A percentile compares a stretch with the other conserved stretches of the same genome.
Conservation (phyloP, 306 rosid genomes). For the Oxytropis ochrocephala region DNA sequence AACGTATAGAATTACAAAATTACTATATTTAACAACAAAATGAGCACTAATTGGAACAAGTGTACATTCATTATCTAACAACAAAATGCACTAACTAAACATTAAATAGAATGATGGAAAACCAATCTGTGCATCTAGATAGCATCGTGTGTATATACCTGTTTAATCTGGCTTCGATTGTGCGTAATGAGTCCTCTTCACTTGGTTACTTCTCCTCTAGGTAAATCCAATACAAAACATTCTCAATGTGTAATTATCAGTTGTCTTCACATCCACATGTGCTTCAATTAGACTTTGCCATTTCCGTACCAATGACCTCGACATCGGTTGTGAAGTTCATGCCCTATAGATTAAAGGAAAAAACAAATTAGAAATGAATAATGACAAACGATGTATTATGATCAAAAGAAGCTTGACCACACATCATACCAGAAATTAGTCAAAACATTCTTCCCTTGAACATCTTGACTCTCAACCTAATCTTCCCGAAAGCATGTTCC, state of each 20-base stretch:
- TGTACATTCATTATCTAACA: too few relatives aligned
- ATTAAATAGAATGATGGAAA: too few relatives aligned
- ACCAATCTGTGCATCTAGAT: neutral
- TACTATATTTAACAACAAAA: too few relatives aligned
- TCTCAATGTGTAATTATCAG: constrained; percentile 71
- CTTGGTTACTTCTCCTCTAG: constrained; percentile 71
- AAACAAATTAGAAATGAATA: neutral
- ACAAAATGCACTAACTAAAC: too few relatives aligned
- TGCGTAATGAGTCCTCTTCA: constrained; percentile 91
- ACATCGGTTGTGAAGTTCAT: constrained; percentile 82
- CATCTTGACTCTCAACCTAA: constrained; percentile 89
- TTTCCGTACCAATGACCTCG: constrained; percentile 80
- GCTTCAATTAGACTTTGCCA: constrained; percentile 95
- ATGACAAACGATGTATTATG: neutral
- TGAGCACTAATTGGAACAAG: too few relatives aligned
- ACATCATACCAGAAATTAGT: constrained; percentile 80
- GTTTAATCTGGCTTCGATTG: constrained; percentile 87
- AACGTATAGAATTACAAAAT: too few relatives aligned
- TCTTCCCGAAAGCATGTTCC: constrained; percentile 94
- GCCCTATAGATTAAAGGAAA: constrained; percentile 37
- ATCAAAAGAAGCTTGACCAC: neutral
- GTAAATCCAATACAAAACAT: constrained; percentile 96
- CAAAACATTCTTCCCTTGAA: constrained; percentile 79
- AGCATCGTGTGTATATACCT: constrained; percentile 33
- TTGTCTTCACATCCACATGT: constrained; percentile 88